phyloP scores from a whole-genome alignment of 768 basidiomycete species.

The Psilocybe tampanensis region DNA sequence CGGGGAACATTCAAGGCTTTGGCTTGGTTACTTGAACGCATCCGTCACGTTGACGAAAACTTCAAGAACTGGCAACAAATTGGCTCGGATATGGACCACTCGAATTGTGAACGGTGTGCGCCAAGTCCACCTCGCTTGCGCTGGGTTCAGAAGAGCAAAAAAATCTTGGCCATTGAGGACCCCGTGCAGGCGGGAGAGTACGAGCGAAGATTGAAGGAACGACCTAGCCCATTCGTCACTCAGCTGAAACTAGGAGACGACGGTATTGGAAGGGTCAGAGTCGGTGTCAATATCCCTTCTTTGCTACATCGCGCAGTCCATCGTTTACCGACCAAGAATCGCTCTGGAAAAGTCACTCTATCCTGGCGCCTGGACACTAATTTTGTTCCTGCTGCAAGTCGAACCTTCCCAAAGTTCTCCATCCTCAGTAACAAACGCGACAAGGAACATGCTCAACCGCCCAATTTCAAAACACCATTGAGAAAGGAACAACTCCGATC shows the following conservation, averaged over 20 bases:
- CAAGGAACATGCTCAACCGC: conserved; percentile 71
- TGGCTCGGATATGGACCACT: conserved; percentile 43
- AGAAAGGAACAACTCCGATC: conserved; percentile 90
- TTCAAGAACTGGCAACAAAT: conserved; percentile 70
- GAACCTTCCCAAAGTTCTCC: conserved; percentile 63
- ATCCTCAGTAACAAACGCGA: conserved; percentile 80
- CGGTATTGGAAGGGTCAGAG: conserved; percentile 69
- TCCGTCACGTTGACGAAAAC: conserved; percentile 71
- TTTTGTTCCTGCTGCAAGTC: conserved; percentile 65
- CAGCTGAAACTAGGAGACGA: conserved; percentile 71
- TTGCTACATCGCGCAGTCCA: conserved; percentile 86
- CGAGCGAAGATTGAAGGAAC: conserved; percentile 83
- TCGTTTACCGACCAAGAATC: conserved; percentile 65
- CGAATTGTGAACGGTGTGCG: conserved; percentile 79
- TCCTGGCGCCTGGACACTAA: conserved; percentile 86
- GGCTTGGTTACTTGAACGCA: conserved; percentile 86
- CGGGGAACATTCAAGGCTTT: conserved; percentile 77
- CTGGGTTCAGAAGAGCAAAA: conserved; percentile 69
- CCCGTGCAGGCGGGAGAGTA: conserved; percentile 85
- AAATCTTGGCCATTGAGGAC: conserved; percentile 77
- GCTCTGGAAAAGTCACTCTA: conserved; percentile 49
- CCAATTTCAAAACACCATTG: conserved; percentile 72
- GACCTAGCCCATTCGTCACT: conserved; percentile 86
- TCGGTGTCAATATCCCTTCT: conserved; percentile 88
- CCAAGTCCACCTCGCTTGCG: conserved; percentile 74